These are phyloP conservation scores for Coniosporium apollinis DNA, from an alignment of 495 filamentous ascomycete genomes.

Conservation along the genomic window DNA sequence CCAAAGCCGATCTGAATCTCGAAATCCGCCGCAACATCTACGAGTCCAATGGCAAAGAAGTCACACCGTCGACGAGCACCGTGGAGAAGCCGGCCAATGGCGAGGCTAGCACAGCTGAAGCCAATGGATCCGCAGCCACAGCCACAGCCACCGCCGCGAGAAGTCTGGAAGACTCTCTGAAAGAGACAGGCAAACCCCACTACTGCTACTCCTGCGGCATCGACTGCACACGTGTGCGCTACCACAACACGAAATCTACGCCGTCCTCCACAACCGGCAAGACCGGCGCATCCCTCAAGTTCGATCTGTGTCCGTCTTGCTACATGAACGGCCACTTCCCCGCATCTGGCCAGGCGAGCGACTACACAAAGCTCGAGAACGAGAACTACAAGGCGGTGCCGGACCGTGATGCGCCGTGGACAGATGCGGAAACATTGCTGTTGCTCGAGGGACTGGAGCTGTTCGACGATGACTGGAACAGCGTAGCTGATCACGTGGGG, in stretches of 20 bases:
- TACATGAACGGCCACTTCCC: conserved; percentile 70
- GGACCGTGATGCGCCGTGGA: conserved; percentile 75
- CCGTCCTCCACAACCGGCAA: conserved; percentile 38
- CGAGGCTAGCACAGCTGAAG: conserved; percentile 66
- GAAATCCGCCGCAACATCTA: conserved; percentile 91
- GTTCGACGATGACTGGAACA: conserved; percentile 88
- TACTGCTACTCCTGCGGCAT: conserved; percentile 83
- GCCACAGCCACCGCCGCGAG: conserved; percentile 32
- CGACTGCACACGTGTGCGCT: conserved; percentile 83
- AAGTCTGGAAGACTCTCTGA: conserved; percentile 39
- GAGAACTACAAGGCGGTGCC: conserved; percentile 53
- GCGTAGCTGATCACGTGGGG: conserved; percentile 78
- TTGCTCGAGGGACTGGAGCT: conserved; percentile 80
- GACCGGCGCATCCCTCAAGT: conserved; percentile 43
- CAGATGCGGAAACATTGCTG: conserved; percentile 67
- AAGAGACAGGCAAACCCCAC: conserved; percentile 49
- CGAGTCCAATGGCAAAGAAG: conserved; percentile 77
- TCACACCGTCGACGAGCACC: conserved; percentile 32
- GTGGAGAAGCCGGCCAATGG: conserved; percentile 38
- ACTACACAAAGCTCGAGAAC: conserved; percentile 81
- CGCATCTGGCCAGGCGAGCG: conserved; percentile 45
- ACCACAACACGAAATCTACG: conserved; percentile 57
- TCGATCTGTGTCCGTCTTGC: conserved; percentile 80
- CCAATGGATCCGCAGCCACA: conserved; percentile 29
- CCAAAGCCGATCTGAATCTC: conserved; percentile 69